phyloP scores from a whole-genome alignment of 768 basidiomycete species.

The Omphalotus guepiniiformis region DNA sequence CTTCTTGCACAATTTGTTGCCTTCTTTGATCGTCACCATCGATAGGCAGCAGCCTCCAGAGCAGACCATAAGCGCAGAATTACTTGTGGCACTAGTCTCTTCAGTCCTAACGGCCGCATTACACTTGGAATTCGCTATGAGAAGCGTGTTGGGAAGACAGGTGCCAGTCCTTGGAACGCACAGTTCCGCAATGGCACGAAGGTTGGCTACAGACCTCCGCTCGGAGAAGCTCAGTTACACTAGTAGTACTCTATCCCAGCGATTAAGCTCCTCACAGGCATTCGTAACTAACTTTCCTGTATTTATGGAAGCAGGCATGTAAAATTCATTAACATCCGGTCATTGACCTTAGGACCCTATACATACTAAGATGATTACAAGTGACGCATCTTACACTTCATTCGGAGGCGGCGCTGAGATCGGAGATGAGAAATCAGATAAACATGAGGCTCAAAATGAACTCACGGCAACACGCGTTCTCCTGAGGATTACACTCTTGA shows the following conservation, averaged over 20 bases:
- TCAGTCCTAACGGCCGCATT: slow-evolving; percentile 63
- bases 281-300: slow-evolving; percentile 75
- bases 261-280: slow-evolving; percentile 54
- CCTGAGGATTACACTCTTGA: slow-evolving; percentile 58
- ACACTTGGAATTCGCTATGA: slow-evolving; percentile 68
- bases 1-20: slow-evolving; percentile 66
- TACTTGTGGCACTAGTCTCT: slow-evolving; percentile 60
- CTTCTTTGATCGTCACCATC: slow-evolving; percentile 50
- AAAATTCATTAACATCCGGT: slow-evolving; percentile 15
- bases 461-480: slow-evolving; percentile 82
- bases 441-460: slow-evolving; percentile 13
- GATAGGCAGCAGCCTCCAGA: slow-evolving; percentile 52
- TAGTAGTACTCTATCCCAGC: slow-evolving; percentile 52
- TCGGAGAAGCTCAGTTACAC: slow-evolving; percentile 44
- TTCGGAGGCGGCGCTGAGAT: slow-evolving; percentile 41
- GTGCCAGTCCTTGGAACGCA: slow-evolving; percentile 54
- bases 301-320: slow-evolving; percentile 42
- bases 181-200: slow-evolving; percentile 59
- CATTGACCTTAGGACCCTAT: too few species aligned
- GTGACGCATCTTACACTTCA: slow-evolving; percentile 32
- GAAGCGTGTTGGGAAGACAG: slow-evolving; percentile 47
- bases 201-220: slow-evolving; percentile 60
- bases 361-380: too few species aligned
- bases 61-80: slow-evolving; percentile 53
- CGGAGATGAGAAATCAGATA: slow-evolving; percentile 1